Evolutionary conservation across 352 stramenopile genomes (phyloP).

Genomic region (Stephanocyclus meneghinianus): DNA sequence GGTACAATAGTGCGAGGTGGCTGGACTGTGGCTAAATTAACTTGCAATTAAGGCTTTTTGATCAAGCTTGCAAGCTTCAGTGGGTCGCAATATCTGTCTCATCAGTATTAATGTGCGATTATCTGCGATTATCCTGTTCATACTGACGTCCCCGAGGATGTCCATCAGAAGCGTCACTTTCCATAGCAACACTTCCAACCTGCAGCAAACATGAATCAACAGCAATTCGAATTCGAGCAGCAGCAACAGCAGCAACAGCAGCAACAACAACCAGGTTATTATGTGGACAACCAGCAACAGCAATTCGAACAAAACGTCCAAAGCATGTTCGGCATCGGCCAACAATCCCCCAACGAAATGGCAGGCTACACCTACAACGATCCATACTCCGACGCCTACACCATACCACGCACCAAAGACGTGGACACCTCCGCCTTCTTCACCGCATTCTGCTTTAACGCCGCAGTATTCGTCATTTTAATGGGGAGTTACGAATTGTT

Average conservation of each 20-base stretch:
- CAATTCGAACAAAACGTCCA: slow-evolving; percentile 60
- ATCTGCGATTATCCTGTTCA: too few species aligned
- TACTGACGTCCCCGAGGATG: too few species aligned
- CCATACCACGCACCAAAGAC: slow-evolving; percentile 28
- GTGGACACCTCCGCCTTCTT: slow-evolving; percentile 51
- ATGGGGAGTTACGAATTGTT: slow-evolving; percentile 51
- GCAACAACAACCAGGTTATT: slow-evolving; percentile 5
- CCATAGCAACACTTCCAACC: too few species aligned
- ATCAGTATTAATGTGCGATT: too few species aligned
- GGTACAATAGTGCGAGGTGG: too few species aligned
- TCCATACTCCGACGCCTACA: neutral
- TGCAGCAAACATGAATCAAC: neutral
- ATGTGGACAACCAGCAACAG: slow-evolving; percentile 34
- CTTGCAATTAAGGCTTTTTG: too few species aligned
- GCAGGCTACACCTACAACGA: slow-evolving; percentile 10
- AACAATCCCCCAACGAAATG: slow-evolving; percentile 2
- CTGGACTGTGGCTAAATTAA: too few species aligned
- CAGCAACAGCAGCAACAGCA: slow-evolving; percentile 6
- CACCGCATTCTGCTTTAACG: slow-evolving; percentile 42
- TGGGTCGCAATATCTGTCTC: too few species aligned
- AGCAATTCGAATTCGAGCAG: slow-evolving; percentile 13
- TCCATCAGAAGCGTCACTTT: too few species aligned
- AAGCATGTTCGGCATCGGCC: slow-evolving; percentile 47
- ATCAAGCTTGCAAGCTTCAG: too few species aligned
- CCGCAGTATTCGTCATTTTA: slow-evolving; percentile 41